A percentile compares a stretch with the other conserved stretches of the same genome.
Conservation (phyloP, 2,329 filamentous ascomycete species). For the Lachnellula cervina region DNA sequence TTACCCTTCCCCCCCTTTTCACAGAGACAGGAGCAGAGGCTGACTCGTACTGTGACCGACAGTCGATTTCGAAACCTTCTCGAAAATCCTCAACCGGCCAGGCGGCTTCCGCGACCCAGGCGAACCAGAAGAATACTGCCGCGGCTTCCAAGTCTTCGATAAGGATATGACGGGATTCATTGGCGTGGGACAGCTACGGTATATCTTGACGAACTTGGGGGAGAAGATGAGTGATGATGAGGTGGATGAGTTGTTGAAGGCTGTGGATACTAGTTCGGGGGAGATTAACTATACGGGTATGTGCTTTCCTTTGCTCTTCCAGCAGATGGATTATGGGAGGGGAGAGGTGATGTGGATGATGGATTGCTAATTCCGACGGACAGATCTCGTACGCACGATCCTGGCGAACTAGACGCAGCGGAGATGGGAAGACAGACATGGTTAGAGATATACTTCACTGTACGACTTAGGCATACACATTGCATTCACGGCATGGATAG, state of each 20-base stretch:
- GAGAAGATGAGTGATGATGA: slow-evolving; percentile 99
- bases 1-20: slow-evolving; percentile 2
- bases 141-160: slow-evolving; percentile 98
- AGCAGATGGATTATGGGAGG: not conserved
- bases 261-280: slow-evolving; percentile 89
- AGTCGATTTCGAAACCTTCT: slow-evolving; percentile 99
- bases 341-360: not conserved
- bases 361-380: slow-evolving; percentile 8
- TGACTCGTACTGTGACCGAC: not conserved
- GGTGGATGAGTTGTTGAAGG: slow-evolving; percentile 97
- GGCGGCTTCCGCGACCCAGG: slow-evolving; percentile 97
- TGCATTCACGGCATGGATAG: slow-evolving; percentile 18
- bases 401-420: slow-evolving; percentile 63
- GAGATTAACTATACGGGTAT: slow-evolving; percentile 96
- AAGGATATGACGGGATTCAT: slow-evolving; percentile 99
- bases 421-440: slow-evolving; percentile 3
- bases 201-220: slow-evolving; percentile 94
- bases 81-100: slow-evolving; percentile 92
- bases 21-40: not conserved
- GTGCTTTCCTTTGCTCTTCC: slow-evolving; percentile 28
- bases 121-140: slow-evolving; percentile 96
- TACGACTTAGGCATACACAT: slow-evolving; percentile 13
- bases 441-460: slow-evolving; percentile 17
- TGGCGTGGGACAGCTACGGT: slow-evolving; percentile 94
- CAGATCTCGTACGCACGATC: slow-evolving; percentile 81